A percentile compares a stretch with the other conserved stretches of the same genome.
phyloP scores from a whole-genome alignment of 1,139 yeast species.

The Saccharomyces hybrid region DNA sequence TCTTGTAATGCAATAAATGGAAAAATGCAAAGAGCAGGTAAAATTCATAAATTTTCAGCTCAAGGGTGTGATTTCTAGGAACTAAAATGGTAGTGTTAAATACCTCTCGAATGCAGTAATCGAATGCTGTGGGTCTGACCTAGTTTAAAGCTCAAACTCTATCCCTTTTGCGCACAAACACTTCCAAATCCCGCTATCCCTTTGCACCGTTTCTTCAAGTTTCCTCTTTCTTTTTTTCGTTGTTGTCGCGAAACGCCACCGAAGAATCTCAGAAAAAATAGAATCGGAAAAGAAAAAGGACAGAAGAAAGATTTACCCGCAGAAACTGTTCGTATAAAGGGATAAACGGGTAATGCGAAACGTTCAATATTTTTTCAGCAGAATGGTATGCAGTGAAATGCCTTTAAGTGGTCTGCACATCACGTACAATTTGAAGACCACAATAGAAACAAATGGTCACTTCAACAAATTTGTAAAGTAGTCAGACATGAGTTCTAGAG shows the following conservation, averaged over 20 bases:
- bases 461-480: neutral
- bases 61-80: neutral
- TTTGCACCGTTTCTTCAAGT: neutral
- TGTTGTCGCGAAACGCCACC: conserved; percentile 1
- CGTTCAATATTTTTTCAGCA: neutral
- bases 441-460: neutral
- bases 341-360: neutral
- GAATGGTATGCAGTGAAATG: neutral
- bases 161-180: neutral
- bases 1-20: conserved; percentile 2
- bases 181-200: neutral
- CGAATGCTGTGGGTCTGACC: neutral
- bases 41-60: conserved; percentile 1
- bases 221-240: neutral
- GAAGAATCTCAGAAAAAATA: neutral
- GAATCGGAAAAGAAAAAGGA: neutral
- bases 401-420: neutral
- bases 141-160: neutral
- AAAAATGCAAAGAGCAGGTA: neutral
- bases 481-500: conserved; percentile 59
- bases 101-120: neutral
- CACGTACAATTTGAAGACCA: neutral
- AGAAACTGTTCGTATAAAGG: neutral
- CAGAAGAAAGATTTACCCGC: neutral
- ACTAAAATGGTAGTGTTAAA: neutral